Evolutionary conservation across 31 red algal genomes (phyloP).

Genomic region (Asparagopsis taxiformis): DNA sequence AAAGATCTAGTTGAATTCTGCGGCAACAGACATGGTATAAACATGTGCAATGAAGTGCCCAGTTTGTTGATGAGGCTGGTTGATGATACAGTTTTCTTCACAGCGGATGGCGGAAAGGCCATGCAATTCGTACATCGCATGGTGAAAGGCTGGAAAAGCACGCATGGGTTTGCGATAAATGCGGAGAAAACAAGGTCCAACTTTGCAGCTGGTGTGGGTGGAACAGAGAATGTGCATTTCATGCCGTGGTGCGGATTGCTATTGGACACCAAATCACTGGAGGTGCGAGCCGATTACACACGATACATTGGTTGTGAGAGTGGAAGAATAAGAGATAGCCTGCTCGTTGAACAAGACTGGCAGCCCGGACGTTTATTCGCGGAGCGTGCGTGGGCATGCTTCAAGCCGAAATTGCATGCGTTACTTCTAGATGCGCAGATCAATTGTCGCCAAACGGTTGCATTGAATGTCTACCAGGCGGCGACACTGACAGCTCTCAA

Average conservation of each 20-base stretch:
- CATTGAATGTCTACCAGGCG: slow-evolving; percentile 77
- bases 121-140: slow-evolving; percentile 32
- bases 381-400: slow-evolving; percentile 42
- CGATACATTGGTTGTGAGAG: slow-evolving; percentile 21
- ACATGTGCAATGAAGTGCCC: slow-evolving; percentile 2
- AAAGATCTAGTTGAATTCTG: slow-evolving; percentile 54
- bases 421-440: slow-evolving; percentile 61
- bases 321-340: slow-evolving; percentile 39
- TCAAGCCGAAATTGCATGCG: slow-evolving; percentile 73
- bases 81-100: slow-evolving; percentile 70
- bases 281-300: slow-evolving; percentile 59
- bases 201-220: slow-evolving; percentile 29
- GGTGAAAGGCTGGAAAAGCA: slow-evolving; percentile 48
- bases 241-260: slow-evolving; percentile 78
- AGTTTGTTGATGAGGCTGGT: slow-evolving; percentile 65
- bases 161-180: slow-evolving; percentile 61
- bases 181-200: slow-evolving; percentile 53
- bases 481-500: slow-evolving; percentile 54
- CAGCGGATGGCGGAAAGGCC: slow-evolving; percentile 16
- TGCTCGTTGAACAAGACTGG: slow-evolving; percentile 53
- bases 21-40: background rate
- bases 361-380: slow-evolving; percentile 16
- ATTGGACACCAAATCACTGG: slow-evolving; percentile 44
- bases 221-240: slow-evolving; percentile 1
- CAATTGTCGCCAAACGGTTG: slow-evolving; percentile 45